Evolutionary conservation across 495 filamentous ascomycete genomes (phyloP).

Genomic region (Viridothelium virens): DNA sequence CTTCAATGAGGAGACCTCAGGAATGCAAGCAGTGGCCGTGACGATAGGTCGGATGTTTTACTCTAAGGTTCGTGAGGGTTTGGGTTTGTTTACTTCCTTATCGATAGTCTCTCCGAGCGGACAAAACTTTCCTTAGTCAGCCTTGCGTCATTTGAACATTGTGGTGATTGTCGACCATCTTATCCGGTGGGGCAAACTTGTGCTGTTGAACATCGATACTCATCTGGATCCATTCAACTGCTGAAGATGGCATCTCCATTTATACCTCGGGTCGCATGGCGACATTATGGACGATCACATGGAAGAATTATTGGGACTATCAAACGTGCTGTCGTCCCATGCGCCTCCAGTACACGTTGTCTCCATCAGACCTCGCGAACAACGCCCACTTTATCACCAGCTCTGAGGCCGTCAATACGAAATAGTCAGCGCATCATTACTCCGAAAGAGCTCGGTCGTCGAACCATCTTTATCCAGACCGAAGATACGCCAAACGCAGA

Average conservation of each 20-base stretch:
- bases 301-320: background rate
- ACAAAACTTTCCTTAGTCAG: background rate
- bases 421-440: background rate
- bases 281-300: background rate
- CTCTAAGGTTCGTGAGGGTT: background rate
- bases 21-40: background rate
- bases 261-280: background rate
- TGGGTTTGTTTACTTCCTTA: slow-evolving; percentile 9
- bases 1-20: background rate
- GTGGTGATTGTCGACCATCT: background rate
- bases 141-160: background rate
- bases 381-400: background rate
- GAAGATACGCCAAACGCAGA: slow-evolving; percentile 86
- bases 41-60: background rate
- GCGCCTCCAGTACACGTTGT: background rate
- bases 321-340: background rate
- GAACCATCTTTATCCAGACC: slow-evolving; percentile 96
- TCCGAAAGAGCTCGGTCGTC: slow-evolving; percentile 25
- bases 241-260: background rate
- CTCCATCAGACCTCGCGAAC: background rate
- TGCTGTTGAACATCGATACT: background rate
- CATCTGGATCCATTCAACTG: background rate
- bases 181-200: background rate
- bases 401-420: background rate
- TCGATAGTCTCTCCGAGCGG: background rate